These are phyloP conservation scores for Pleurotus djamor DNA, from an alignment of 768 basidiomycete species.

Conservation along the genomic window DNA sequence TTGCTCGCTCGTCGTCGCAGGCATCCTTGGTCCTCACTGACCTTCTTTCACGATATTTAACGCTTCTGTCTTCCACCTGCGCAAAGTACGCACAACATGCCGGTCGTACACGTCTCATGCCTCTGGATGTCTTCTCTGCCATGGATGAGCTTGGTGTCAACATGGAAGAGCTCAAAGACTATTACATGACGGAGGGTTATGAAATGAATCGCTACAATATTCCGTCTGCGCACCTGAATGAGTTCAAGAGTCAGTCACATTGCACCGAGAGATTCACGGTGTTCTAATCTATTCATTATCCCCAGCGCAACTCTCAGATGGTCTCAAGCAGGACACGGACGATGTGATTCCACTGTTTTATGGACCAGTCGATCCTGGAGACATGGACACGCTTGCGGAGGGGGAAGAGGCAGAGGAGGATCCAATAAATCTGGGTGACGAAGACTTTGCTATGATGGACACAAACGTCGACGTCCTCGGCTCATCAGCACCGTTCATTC, in stretches of 20 bases:
- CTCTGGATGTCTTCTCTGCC: slow-evolving; percentile 60
- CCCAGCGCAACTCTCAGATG: slow-evolving; percentile 59
- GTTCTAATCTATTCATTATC: slow-evolving; percentile 20
- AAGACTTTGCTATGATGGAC: slow-evolving; percentile 22
- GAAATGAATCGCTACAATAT: slow-evolving; percentile 69
- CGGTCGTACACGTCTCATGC: slow-evolving; percentile 57
- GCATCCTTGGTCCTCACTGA: slow-evolving; percentile 72
- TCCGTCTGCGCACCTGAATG: slow-evolving; percentile 64
- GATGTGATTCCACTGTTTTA: slow-evolving; percentile 56
- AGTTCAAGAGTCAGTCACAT: slow-evolving; percentile 61
- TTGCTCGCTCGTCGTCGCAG: slow-evolving; percentile 73
- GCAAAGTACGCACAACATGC: slow-evolving; percentile 75
- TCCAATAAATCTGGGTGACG: slow-evolving; percentile 14
- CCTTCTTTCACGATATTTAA: slow-evolving; percentile 72
- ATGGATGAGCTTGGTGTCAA: slow-evolving; percentile 75
- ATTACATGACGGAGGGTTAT: slow-evolving; percentile 60
- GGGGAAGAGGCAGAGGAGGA: slow-evolving; percentile 25
- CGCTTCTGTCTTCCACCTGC: slow-evolving; percentile 62
- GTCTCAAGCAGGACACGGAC: slow-evolving; percentile 51
- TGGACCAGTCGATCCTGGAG: slow-evolving; percentile 29
- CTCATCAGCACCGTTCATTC: slow-evolving; percentile 12
- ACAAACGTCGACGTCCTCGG: slow-evolving; percentile 19
- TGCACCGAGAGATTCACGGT: slow-evolving; percentile 13
- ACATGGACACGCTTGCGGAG: slow-evolving; percentile 26
- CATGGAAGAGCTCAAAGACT: slow-evolving; percentile 68